phyloP scores from a whole-genome alignment of 352 stramenopile species.

The Pythium plurisporium region DNA sequence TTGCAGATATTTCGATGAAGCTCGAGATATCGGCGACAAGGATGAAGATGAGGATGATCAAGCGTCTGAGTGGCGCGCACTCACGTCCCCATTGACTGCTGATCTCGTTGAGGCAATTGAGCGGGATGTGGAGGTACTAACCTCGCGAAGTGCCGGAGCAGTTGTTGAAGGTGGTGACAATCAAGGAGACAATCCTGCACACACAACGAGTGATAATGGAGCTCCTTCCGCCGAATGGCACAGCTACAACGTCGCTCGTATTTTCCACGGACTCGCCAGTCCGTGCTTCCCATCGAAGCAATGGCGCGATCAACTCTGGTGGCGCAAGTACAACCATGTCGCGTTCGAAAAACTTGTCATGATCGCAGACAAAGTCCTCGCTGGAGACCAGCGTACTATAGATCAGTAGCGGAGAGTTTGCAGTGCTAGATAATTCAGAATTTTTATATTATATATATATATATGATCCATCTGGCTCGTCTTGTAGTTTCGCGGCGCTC shows the following conservation, averaged over 20 bases:
- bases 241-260: constrained; percentile 60
- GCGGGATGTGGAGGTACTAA: constrained; percentile 37
- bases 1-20: constrained; percentile 62
- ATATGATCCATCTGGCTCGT: not conserved
- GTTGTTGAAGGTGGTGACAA: constrained; percentile 10
- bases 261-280: constrained; percentile 73
- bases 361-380: constrained; percentile 53
- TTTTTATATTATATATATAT: not conserved
- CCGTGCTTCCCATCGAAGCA: constrained; percentile 49
- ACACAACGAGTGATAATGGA: not conserved
- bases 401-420: not conserved
- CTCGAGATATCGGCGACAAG: constrained; percentile 8
- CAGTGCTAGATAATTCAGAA: not conserved
- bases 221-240: constrained; percentile 36
- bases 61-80: constrained; percentile 30
- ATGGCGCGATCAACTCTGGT: constrained; percentile 65
- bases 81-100: constrained; percentile 45
- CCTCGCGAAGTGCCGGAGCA: constrained; percentile 21
- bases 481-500: not conserved
- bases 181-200: not conserved
- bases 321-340: constrained; percentile 59
- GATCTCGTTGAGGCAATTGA: constrained; percentile 54
- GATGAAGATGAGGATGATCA: constrained; percentile 21
- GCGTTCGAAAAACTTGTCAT: constrained; percentile 72
- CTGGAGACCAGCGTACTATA: not conserved